A percentile compares a stretch with the other conserved stretches of the same genome.
Evolutionary conservation across 148 eudicot species (phyloP).

Genomic region (Spergularia bocconei): DNA sequence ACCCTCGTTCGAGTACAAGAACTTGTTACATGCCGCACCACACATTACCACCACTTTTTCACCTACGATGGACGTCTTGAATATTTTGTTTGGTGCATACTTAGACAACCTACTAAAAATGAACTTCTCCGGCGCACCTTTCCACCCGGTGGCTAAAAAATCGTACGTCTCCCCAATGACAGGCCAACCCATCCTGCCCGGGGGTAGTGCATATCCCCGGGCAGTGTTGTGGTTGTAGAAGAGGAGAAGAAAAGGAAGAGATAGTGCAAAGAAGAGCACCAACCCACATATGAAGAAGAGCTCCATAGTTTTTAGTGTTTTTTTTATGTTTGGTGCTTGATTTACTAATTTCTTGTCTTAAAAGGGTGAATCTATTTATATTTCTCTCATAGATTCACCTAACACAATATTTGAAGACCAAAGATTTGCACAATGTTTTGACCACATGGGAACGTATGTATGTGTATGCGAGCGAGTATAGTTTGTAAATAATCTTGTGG

Average conservation of each 20-base stretch:
- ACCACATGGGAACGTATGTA: neutral
- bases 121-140: constrained; percentile 39
- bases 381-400: neutral
- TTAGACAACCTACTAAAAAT: constrained; percentile 32
- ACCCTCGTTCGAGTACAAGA: constrained; percentile 37
- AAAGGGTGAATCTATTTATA: neutral
- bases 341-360: too few relatives aligned
- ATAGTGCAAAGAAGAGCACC: neutral
- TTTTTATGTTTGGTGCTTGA: too few relatives aligned
- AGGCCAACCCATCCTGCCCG: constrained; percentile 38
- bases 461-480: neutral
- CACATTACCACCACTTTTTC: constrained; percentile 32
- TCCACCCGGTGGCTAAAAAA: constrained; percentile 38
- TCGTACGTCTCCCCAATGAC: constrained; percentile 34
- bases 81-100: constrained; percentile 19
- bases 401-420: neutral
- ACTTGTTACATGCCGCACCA: constrained; percentile 36
- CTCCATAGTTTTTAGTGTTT: constrained; percentile 14
- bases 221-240: constrained; percentile 2
- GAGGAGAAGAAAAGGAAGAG: constrained; percentile 4
- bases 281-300: constrained; percentile 23
- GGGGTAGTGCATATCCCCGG: constrained; percentile 25
- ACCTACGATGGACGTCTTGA: constrained; percentile 36
- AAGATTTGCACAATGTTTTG: neutral
- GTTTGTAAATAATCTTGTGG: neutral